Conservation (phyloP, 78 protist genomes). For the Cavenderia fasciculata region DNA sequence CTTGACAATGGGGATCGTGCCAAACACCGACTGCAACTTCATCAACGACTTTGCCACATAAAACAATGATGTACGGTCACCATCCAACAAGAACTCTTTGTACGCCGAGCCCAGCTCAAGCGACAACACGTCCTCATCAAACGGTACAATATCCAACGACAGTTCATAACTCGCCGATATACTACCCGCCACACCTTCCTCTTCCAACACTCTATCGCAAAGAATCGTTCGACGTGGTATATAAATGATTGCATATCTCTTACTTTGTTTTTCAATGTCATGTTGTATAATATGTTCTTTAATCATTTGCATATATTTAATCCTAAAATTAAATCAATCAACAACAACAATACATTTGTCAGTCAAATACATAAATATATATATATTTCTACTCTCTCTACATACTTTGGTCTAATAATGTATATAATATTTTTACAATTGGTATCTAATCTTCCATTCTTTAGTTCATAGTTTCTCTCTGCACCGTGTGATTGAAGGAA, state of each 20-base stretch:
- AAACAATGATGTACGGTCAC: conserved; percentile 79
- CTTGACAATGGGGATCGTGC: conserved; percentile 85
- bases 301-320: conserved; percentile 29
- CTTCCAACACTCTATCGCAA: conserved; percentile 88
- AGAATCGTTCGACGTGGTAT: conserved; percentile 85
- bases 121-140: conserved; percentile 93
- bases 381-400: not conserved
- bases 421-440: conserved; percentile 70
- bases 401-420: conserved; percentile 82
- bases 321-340: not conserved
- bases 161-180: conserved; percentile 17
- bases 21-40: conserved; percentile 87
- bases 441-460: conserved; percentile 54
- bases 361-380: not conserved
- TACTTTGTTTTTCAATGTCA: conserved; percentile 18
- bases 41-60: conserved; percentile 84
- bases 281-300: conserved; percentile 35
- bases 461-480: conserved; percentile 84
- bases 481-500: conserved; percentile 86
- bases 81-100: conserved; percentile 76
- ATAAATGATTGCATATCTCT: conserved; percentile 71
- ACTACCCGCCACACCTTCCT: conserved; percentile 83
- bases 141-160: conserved; percentile 87
- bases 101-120: conserved; percentile 81
- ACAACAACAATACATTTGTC: not conserved